phyloP scores from a whole-genome alignment of 495 filamentous ascomycete genomes.

The Aspergillus kassunensis region DNA sequence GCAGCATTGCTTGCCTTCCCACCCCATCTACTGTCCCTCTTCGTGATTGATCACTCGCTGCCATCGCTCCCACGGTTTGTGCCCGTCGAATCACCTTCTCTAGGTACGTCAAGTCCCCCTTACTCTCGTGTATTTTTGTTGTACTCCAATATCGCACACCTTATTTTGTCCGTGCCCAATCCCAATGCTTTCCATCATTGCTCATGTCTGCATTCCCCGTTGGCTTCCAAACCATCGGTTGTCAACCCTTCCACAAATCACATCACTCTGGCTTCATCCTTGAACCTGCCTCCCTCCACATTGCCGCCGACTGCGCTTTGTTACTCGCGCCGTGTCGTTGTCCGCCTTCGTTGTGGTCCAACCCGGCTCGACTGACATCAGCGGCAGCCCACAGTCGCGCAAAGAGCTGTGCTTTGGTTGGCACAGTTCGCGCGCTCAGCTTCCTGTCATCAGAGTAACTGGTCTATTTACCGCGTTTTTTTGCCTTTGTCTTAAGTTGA shows the following conservation, averaged over 20 bases:
- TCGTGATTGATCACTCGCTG: conserved; percentile 24
- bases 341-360: conserved; percentile 22
- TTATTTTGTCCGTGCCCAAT: conserved; percentile 16
- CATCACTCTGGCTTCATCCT: conserved; percentile 16
- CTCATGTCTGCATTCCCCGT: conserved; percentile 14
- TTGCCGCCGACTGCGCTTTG: conserved; percentile 1
- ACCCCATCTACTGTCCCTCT: conserved; percentile 16
- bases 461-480: conserved; percentile 28
- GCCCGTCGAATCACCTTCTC: conserved; percentile 25
- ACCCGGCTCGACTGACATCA: conserved; percentile 33
- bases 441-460: conserved; percentile 9
- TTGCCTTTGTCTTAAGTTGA: conserved; percentile 5
- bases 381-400: conserved; percentile 27
- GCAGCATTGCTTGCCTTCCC: conserved; percentile 17
- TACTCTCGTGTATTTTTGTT: conserved; percentile 13
- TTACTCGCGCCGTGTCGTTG: conserved; percentile 10
- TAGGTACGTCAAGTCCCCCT: conserved; percentile 21
- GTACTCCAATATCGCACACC: conserved; percentile 19
- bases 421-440: conserved; percentile 22
- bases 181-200: conserved; percentile 12
- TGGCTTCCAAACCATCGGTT: conserved; percentile 14
- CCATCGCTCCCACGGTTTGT: conserved; percentile 20
- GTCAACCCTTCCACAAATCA: conserved; percentile 19
- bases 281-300: conserved; percentile 7
- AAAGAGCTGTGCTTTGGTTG: conserved; percentile 26